Conservation (phyloP, 257 asterid genomes). For the Rhazya stricta region DNA sequence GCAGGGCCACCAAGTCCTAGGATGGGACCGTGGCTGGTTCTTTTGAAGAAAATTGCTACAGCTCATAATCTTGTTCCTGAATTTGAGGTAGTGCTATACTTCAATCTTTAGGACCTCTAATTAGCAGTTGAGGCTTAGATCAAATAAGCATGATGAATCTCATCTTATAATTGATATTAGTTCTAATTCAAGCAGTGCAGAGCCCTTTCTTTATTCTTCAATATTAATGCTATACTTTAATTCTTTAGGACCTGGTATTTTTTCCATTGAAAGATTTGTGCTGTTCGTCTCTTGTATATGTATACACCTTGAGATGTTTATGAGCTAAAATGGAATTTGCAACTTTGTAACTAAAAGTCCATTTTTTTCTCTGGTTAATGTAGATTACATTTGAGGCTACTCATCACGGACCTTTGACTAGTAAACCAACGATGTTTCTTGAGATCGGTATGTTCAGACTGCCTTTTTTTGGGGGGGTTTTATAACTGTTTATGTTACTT, state of each 20-base stretch:
- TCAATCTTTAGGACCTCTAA: neutral
- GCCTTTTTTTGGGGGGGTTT: neutral
- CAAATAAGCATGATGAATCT: neutral
- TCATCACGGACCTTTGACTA: conserved; percentile 92
- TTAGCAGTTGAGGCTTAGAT: neutral
- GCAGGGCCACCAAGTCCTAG: conserved; percentile 93
- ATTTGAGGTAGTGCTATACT: conserved; percentile 56
- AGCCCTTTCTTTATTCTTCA: neutral
- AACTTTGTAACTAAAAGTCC: neutral
- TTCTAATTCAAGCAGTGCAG: neutral
- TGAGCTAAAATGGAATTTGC: neutral
- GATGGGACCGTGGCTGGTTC: conserved; percentile 78
- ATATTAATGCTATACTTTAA: neutral
- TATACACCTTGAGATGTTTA: neutral
- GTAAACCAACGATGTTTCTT: conserved; percentile 78
- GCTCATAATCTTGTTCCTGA: conserved; percentile 78
- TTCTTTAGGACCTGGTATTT: neutral
- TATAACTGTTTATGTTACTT: neutral
- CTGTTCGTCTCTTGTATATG: neutral
- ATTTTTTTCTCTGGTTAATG: conserved; percentile 19
- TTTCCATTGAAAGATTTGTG: neutral
- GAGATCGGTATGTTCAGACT: conserved; percentile 59
- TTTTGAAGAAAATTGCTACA: conserved; percentile 72
- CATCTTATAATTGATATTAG: neutral
- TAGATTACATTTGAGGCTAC: conserved; percentile 91